Evolutionary conservation across 768 basidiomycete species (phyloP).

Genomic region (Pilatotrama ljubarskyi): DNA sequence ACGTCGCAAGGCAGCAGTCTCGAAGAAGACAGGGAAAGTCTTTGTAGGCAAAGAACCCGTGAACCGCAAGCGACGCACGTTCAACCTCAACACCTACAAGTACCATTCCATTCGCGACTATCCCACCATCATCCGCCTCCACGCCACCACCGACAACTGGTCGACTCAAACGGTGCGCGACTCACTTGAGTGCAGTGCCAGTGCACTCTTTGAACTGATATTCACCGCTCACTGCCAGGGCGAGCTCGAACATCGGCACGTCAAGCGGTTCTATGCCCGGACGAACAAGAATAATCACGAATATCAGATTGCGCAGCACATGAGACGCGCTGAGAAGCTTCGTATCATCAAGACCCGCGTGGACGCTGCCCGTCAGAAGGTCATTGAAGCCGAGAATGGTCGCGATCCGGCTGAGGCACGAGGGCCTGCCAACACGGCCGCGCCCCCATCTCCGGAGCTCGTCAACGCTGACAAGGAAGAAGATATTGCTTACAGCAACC

Average conservation of each 20-base stretch:
- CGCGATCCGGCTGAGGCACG: too few species aligned
- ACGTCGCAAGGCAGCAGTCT: background rate
- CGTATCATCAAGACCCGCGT: conserved; percentile 18
- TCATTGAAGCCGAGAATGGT: too few species aligned
- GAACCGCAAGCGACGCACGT: background rate
- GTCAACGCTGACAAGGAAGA: too few species aligned
- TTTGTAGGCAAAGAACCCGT: background rate
- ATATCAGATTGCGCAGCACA: conserved; percentile 33
- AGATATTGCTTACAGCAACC: background rate
- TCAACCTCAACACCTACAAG: conserved; percentile 30
- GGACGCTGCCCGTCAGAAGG: background rate
- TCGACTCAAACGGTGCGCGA: conserved; percentile 30
- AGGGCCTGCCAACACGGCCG: too few species aligned
- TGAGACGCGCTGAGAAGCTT: conserved; percentile 23
- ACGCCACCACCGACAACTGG: conserved; percentile 29
- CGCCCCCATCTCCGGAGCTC: too few species aligned
- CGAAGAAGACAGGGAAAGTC: background rate
- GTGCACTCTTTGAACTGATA: background rate
- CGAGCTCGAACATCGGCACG: conserved; percentile 37
- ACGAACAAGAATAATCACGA: conserved; percentile 38
- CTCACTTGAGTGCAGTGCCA: background rate
- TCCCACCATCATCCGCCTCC: conserved; percentile 3
- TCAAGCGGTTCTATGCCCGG: conserved; percentile 39
- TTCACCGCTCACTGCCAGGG: conserved; percentile 28
- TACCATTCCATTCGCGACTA: conserved; percentile 29